Percentiles rank a stretch among this genome's conserved stretches.
Evolutionary conservation across 2,329 filamentous ascomycete species (phyloP).

Genomic region (Exophiala aquamarina): DNA sequence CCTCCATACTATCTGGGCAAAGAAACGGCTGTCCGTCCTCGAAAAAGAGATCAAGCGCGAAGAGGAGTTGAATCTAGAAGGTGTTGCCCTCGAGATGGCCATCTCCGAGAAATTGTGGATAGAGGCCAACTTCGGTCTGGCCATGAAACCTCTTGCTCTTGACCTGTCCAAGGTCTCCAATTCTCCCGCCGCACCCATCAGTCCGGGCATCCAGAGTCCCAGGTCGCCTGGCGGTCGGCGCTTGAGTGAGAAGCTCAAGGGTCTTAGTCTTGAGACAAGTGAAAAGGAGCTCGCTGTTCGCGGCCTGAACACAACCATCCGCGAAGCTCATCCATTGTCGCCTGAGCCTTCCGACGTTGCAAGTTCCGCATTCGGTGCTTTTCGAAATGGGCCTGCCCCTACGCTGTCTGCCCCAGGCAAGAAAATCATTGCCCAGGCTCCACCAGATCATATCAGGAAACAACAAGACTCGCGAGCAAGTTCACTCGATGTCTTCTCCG

Average conservation of each 20-base stretch:
- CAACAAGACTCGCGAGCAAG: conserved; percentile 34
- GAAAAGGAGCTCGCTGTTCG: conserved; percentile 58
- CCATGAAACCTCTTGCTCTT: conserved; percentile 34
- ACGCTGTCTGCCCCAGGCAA: conserved; percentile 22
- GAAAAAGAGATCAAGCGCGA: conserved; percentile 75
- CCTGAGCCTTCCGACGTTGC: conserved; percentile 64
- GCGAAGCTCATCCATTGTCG: conserved; percentile 53
- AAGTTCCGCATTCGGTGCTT: conserved; percentile 61
- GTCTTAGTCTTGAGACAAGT: conserved; percentile 74
- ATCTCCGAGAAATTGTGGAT: conserved; percentile 84
- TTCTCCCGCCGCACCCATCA: conserved; percentile 46
- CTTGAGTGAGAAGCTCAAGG: conserved; percentile 75
- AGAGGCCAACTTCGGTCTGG: conserved; percentile 72
- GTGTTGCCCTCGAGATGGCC: conserved; percentile 81
- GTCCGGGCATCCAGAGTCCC: conserved; percentile 59
- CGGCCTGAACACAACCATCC: conserved; percentile 26
- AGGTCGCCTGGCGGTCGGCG: conserved; percentile 60
- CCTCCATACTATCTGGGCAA: conserved; percentile 87
- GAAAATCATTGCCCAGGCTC: conserved; percentile 37
- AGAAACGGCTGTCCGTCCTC: conserved; percentile 73
- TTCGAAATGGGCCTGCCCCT: conserved; percentile 47
- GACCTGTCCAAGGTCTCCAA: conserved; percentile 29
- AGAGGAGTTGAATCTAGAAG: conserved; percentile 71
- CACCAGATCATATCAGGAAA: conserved; percentile 39
- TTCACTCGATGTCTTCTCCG: conserved; percentile 28